Base-by-base conservation (phyloP, 352 stramenopile genomes). In the Phytophthora agathidicida region DNA sequence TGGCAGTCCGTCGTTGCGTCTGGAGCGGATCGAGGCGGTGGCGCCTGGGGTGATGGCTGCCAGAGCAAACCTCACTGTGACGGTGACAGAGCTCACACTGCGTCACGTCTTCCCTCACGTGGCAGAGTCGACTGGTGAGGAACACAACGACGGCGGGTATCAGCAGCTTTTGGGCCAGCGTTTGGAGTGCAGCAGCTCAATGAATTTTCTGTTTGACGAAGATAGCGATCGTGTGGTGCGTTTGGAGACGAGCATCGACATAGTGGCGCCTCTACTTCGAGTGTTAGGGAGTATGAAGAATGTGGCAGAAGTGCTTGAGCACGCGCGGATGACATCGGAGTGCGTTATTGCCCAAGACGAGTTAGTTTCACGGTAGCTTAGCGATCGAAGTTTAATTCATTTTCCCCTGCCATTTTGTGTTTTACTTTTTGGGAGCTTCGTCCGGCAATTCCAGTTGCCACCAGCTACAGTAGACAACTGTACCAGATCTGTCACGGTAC, bases 141-240 rank as follows among this genome's bases (percentile, higher is more conserved):
- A 54, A 22, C 23, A 22, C 20, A 20, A 30, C 37, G 14, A 4
- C 20, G 14, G 20, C 30, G 11, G 37, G 11, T 44, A 44, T 11
- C 11, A 30, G 20, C 9, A 13, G 8, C 11, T 44, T 22, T 22
- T 44, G 11, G 37, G 37, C 7, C 37, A 44, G 20, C 20, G 20
- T 10, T 19, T 58, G 2, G 30, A 30, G 19, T 20, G 26, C 14
- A 27, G 14, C 19, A 44, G 50, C 28, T 35, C 38, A 20, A 49
- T 50, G n/a, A 55, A 39, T 7, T 42, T 62, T 19, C n/a, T 54
- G 17, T 55, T 55, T 42, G 53, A 62, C 10, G 53, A 55, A 9
- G 27, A 59, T 14, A 47, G 50, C 22, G 16, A 14, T 23, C 50
- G 38, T n/a, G 37, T 49, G 26, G 20, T 59, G 28, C 50, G 50